Evolutionary conservation across 1,284 basidiomycete genomes (phyloP), one percentile per base, ranked within the genome.

Genomic region (Trichosporon sp.): DNA sequence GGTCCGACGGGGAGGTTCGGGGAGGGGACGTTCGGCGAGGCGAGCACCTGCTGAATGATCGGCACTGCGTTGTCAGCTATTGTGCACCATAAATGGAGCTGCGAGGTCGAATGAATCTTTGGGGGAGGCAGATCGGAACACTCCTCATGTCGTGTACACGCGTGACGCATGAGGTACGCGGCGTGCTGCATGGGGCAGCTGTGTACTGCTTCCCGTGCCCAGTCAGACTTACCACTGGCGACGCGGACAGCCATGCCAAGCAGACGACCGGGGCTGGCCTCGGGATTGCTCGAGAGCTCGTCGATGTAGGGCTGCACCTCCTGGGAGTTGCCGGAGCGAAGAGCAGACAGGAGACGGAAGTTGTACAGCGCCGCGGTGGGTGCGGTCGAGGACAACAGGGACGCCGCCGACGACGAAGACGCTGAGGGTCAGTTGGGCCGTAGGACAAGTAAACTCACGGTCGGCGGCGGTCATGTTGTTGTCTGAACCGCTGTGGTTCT

Each of bases 161-260:
- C 51, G 51, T 54, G 51, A 54, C 51, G 51, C 51, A 54, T 26
- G 51, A 7, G 8, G 38, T 40, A 40, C 38, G 38, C 38, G 38
- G 10, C 12, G 11, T 40, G 38, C 21, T 19, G 51, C 19, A 21
- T 54, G 51, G 51, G 51, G 51, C 51, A 54, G 21, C 19, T 5
- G 43, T 46, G 43, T 10, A 37, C 32, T 12, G n/a, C 7, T 10
- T 10, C 46, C 21, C 19, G 10, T 16, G 21, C 7, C 35, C 40
- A 12, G 4, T 32, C 66, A 37, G 31, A 87, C 91, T 75, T 77
- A 93, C 92, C 87, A 31, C 90, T 89, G 69, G 90, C 92, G 78
- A 94, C 94, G 67, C 92, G 88, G 14, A 96, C 90, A 3, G 94
- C 93, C 46, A 96, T 88, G 79, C 94, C 93, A 6, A 96, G 86